Base-by-base conservation (phyloP, 352 stramenopile species). In the Blastocystis sp. region DNA sequence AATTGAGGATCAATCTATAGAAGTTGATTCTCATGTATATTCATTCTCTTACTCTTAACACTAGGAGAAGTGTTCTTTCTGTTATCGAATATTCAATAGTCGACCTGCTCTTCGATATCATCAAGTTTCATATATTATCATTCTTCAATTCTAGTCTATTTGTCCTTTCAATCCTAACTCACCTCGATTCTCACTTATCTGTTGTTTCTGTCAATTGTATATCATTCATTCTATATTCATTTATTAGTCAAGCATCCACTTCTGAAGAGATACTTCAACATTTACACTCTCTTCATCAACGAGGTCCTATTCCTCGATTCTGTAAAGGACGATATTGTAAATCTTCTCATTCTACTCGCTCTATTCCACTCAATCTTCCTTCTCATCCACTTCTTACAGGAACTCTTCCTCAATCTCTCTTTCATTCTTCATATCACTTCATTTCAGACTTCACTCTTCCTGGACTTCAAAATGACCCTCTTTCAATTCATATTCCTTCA, bases 201-300 rank as follows among this genome's bases (percentile, higher is more conserved):
- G 71, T 27, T 83, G 71, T 51, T 83, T 65, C 51, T 83, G 71
- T 74, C 49, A 83, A 77, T 56, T 77, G 65, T 57, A 42, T 51
- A n/a, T 42, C 32, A 52, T 35, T 32, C 49, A 39, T 2, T 32
- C 19, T 35, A 0, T 19, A 29, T 66, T n/a, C 66, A 32, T 67
- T 46, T 67, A 7, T 12, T 29, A 83, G 71, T 39, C 43, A 32
- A 12, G 27, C 32, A 21, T 24, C 46, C 1, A 52, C 71, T 63
- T 2, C 49, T 32, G 71, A 83, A 9, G 21, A 12, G 11, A 83
- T 83, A 1, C 2, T 83, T 24, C 11, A 35, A 43, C 71, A 83
- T 27, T 67, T 83, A 52, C 19, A 51, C 11, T 35, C 14, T 6
- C 54, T 9, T 51, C 71, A 83, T 66, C 9, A 65, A 35, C 21